A percentile compares a stretch with the other conserved stretches of the same genome.
These are phyloP conservation scores for Craterostigma plantagineum DNA, from an alignment of 257 asterid species.

Conservation along the genomic window DNA sequence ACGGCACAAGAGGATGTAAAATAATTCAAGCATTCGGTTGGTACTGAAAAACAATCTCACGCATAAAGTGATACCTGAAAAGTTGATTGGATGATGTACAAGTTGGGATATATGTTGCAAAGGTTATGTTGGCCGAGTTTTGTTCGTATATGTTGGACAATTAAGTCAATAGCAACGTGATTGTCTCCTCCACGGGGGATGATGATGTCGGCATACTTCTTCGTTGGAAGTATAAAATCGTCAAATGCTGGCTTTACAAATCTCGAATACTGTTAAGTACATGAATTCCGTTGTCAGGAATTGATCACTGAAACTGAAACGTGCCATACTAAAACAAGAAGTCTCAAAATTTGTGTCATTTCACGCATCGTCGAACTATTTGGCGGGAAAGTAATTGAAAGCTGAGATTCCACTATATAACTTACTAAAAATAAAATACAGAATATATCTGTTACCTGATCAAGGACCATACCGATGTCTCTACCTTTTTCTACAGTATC, in stretches of 20 bases:
- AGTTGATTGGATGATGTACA: constrained; percentile 88
- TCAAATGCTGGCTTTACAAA: constrained; percentile 98
- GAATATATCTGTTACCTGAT: constrained; percentile 42
- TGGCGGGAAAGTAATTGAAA: no score
- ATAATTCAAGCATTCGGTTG: not conserved
- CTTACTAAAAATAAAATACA: no score
- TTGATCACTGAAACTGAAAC: not conserved
- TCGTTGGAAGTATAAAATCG: constrained; percentile 93
- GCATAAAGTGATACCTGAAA: constrained; percentile 56
- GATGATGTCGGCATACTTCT: constrained; percentile 93
- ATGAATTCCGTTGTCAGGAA: constrained; percentile 13
- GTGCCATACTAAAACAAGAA: no score
- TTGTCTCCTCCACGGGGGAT: constrained; percentile 99
- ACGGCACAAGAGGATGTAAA: constrained; percentile 6
- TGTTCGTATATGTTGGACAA: constrained; percentile 92
- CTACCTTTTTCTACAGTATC: constrained; percentile 87
- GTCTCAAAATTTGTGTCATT: no score
- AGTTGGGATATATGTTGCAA: constrained; percentile 89
- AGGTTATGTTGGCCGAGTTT: constrained; percentile 99
- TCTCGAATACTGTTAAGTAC: constrained; percentile 69
- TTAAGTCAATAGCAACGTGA: constrained; percentile 96
- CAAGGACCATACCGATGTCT: constrained; percentile 76
- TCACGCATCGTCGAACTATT: no score
- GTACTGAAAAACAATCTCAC: not conserved
- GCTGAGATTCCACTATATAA: no score